These are phyloP conservation scores for Cylindrotheca closterium DNA, from an alignment of 108 stramenopile species.

Conservation along the genomic window DNA sequence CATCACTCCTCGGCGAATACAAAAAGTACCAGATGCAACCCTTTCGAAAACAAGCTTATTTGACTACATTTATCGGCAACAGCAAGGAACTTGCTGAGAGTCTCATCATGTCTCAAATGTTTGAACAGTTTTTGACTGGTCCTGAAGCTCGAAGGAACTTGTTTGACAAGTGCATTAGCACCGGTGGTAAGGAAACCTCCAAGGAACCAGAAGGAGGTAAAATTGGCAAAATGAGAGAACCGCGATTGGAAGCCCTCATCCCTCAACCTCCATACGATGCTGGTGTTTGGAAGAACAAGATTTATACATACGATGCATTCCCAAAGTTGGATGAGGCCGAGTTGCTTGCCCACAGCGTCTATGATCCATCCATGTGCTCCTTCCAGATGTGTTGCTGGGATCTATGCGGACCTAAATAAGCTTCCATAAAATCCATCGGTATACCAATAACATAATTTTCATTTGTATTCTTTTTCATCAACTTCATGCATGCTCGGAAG, in stretches of 20 bases:
- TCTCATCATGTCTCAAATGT: conserved; percentile 62
- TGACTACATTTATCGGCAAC: conserved; percentile 27
- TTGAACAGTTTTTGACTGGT: conserved; percentile 70
- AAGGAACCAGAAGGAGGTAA: conserved; percentile 2
- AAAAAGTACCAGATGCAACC: conserved; percentile 35
- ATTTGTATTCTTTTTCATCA: no score
- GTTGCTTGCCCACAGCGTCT: conserved; percentile 16
- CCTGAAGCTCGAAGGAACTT: conserved; percentile 52
- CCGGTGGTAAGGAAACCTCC: conserved; percentile 1
- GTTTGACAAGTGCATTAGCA: conserved; percentile 78
- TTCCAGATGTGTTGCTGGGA: no score
- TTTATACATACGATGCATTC: conserved; percentile 6
- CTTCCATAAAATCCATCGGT: no score
- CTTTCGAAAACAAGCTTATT: conserved; percentile 48
- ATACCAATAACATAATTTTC: no score
- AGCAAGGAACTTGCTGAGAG: conserved; percentile 19
- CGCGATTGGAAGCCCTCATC: conserved; percentile 1
- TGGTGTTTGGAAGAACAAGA: conserved; percentile 1
- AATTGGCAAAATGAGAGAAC: conserved; percentile 1
- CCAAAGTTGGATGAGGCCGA: conserved; percentile 13
- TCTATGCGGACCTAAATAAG: no score
- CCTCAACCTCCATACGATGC: conserved; percentile 8
- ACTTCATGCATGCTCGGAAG: no score
- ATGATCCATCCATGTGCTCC: no score
- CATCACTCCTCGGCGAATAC: conserved; percentile 56